Percentiles rank a stretch among this genome's conserved stretches.
These are phyloP conservation scores for Thymus mandschuricus DNA, from an alignment of 257 asterid species.

Conservation along the genomic window DNA sequence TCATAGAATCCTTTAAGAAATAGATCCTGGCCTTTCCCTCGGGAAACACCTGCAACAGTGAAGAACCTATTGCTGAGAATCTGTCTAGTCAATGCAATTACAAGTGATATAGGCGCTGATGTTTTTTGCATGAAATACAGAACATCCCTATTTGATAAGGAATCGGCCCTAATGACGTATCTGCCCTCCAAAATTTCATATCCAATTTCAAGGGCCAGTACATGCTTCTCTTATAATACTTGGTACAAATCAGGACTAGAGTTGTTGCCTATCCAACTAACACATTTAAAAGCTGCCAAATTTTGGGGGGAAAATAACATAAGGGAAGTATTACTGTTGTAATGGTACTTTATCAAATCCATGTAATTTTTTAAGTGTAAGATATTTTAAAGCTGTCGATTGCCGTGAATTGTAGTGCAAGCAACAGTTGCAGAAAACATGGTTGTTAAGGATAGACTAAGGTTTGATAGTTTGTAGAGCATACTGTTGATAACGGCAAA, in stretches of 20 bases:
- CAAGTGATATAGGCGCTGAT: background rate
- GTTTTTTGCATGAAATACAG: conserved; percentile 10
- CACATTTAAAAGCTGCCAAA: background rate
- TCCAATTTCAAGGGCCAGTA: conserved; percentile 19
- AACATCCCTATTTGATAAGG: conserved; percentile 13
- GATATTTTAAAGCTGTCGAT: background rate
- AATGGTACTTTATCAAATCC: background rate
- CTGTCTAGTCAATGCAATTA: background rate
- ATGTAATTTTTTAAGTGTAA: background rate
- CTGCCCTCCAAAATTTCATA: background rate
- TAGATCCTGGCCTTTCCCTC: conserved; percentile 97
- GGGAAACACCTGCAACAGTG: conserved; percentile 80
- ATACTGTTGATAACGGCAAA: conserved; percentile 91
- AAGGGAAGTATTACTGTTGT: background rate
- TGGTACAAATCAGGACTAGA: conserved; percentile 1
- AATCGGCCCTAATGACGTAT: background rate
- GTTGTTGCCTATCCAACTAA: background rate
- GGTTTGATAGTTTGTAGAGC: conserved; percentile 36
- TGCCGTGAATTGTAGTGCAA: background rate
- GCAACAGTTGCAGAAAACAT: conserved; percentile 11
- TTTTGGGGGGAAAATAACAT: background rate
- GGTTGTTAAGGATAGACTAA: conserved; percentile 15
- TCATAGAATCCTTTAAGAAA: conserved; percentile 81
- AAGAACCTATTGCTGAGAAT: conserved; percentile 29
- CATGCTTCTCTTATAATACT: conserved; percentile 9